Conservation (phyloP, 495 filamentous ascomycete genomes). For the Massariosphaeria phaeospora region DNA sequence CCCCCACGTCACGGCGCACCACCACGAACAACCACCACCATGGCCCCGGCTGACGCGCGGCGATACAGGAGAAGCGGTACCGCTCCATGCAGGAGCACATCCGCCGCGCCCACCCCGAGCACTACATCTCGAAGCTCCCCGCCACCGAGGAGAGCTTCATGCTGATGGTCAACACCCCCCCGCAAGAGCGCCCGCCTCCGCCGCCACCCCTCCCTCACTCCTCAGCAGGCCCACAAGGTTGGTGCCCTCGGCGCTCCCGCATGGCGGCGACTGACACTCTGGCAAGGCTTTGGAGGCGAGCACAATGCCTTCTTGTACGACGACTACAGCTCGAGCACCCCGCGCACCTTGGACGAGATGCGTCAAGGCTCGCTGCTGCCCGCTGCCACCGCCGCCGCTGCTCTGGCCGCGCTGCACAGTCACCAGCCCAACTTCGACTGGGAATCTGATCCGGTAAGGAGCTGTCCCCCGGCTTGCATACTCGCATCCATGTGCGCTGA, state of each 20-base stretch:
- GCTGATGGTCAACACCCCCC: conserved; percentile 87
- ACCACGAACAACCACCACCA: conserved; percentile 9
- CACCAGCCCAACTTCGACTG: conserved; percentile 75
- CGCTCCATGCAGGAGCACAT: conserved; percentile 99
- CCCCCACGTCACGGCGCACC: conserved; percentile 17
- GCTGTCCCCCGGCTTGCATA: not conserved
- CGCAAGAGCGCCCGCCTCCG: conserved; percentile 66
- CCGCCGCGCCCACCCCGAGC: conserved; percentile 90
- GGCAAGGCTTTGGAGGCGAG: conserved; percentile 37
- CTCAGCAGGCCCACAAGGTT: conserved; percentile 33
- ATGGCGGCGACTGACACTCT: conserved; percentile 28
- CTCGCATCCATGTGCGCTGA: conserved; percentile 31
- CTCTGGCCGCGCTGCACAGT: conserved; percentile 80
- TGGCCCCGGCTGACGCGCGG: conserved; percentile 4
- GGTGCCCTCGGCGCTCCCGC: conserved; percentile 23
- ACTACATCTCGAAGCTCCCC: conserved; percentile 98
- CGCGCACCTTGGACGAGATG: conserved; percentile 67
- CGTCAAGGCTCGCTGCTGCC: conserved; percentile 58
- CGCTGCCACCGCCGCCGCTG: conserved; percentile 75
- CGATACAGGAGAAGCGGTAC: conserved; percentile 82
- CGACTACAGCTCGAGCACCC: conserved; percentile 66
- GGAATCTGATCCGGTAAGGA: conserved; percentile 71
- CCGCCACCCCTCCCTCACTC: conserved; percentile 46
- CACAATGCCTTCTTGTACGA: conserved; percentile 45
- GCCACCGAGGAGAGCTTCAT: conserved; percentile 97